Evolutionary conservation across 1,284 basidiomycete species (phyloP).

Genomic region (Sparassis latifolia): DNA sequence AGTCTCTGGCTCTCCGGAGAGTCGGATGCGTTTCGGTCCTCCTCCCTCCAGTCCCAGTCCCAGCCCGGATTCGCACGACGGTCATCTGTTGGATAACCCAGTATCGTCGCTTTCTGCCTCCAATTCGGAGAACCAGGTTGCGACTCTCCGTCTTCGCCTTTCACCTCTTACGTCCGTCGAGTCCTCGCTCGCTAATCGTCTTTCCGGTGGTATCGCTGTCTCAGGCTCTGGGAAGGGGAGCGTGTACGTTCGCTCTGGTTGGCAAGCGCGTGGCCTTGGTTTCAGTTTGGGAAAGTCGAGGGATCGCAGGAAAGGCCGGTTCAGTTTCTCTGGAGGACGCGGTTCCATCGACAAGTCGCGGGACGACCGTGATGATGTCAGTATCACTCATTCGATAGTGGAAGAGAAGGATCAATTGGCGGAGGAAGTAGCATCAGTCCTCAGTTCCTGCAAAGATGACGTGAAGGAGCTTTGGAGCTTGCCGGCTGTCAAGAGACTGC

Average conservation of each 20-base stretch:
- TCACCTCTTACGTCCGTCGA: conserved; percentile 57
- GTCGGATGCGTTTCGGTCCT: conserved; percentile 7
- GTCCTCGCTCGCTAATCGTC: conserved; percentile 54
- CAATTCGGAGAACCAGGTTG: conserved; percentile 30
- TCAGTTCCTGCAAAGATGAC: conserved; percentile 53
- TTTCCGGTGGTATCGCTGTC: conserved; percentile 65
- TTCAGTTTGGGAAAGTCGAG: conserved; percentile 18
- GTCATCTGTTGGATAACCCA: conserved; percentile 8
- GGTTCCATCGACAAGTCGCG: conserved; percentile 7
- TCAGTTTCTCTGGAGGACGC: conserved; percentile 20
- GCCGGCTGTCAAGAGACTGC: conserved; percentile 57
- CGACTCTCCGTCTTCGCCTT: conserved; percentile 51
- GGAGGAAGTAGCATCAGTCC: conserved; percentile 51
- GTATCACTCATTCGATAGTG: conserved; percentile 9
- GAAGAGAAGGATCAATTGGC: conserved; percentile 46
- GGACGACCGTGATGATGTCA: not conserved
- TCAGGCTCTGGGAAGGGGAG: conserved; percentile 66
- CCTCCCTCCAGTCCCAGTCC: not conserved
- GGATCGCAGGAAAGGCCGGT: conserved; percentile 19
- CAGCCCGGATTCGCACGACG: not conserved
- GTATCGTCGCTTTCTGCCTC: conserved; percentile 20
- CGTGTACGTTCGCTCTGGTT: conserved; percentile 71
- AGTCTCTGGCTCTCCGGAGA: conserved; percentile 7
- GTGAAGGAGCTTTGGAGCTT: conserved; percentile 66
- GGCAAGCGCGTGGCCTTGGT: conserved; percentile 63